phyloP scores from a whole-genome alignment of 2,329 filamentous ascomycete species.

The Byssothecium circinans region DNA sequence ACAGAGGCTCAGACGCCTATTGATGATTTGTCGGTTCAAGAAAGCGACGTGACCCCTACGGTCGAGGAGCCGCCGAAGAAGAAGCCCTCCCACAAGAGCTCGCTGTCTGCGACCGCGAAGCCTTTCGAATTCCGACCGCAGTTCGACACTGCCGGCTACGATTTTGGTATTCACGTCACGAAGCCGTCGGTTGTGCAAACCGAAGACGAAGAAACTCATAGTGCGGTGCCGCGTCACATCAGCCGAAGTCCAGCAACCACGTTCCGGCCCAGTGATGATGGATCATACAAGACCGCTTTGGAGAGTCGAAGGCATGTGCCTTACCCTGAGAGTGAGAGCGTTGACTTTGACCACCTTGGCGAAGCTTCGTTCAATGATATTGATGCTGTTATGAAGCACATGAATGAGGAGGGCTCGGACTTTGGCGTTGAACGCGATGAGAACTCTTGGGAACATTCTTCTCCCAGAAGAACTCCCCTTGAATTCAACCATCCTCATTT shows the following conservation, averaged over 20 bases:
- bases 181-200: conserved; percentile 36
- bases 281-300: conserved; percentile 43
- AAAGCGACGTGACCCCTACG: conserved; percentile 34
- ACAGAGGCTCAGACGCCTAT: conserved; percentile 18
- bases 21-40: conserved; percentile 28
- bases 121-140: conserved; percentile 60
- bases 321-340: conserved; percentile 42
- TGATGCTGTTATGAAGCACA: conserved; percentile 86
- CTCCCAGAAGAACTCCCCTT: conserved; percentile 35
- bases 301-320: conserved; percentile 35
- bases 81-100: conserved; percentile 47
- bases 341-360: conserved; percentile 38
- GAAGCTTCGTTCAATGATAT: conserved; percentile 75
- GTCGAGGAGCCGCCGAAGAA: conserved; percentile 32
- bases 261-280: conserved; percentile 45
- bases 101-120: conserved; percentile 70
- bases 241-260: conserved; percentile 45
- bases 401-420: conserved; percentile 73
- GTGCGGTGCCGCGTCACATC: conserved; percentile 19
- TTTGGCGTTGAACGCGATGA: conserved; percentile 70
- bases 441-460: conserved; percentile 46
- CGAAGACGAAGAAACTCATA: conserved; percentile 25
- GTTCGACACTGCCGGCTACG: conserved; percentile 32
- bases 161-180: conserved; percentile 44
- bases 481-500: conserved; percentile 37